A percentile compares a stretch with the other conserved stretches of the same genome.
phyloP scores from a whole-genome alignment of 1,284 basidiomycete genomes.

The Cryptococcus amylolentus region DNA sequence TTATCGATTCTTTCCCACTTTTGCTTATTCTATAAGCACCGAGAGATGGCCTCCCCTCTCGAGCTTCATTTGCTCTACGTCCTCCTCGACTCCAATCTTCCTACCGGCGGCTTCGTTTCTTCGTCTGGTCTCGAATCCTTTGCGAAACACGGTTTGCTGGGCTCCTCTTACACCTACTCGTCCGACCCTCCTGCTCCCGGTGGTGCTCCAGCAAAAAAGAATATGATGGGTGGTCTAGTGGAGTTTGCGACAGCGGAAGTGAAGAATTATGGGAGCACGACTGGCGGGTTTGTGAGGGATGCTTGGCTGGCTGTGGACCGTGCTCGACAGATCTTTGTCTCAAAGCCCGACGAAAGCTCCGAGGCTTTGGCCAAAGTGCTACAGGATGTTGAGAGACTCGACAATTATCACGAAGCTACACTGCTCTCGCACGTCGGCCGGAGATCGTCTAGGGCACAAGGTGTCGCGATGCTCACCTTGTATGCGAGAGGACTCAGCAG shows the following conservation, averaged over 20 bases:
- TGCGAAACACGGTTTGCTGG: slow-evolving; percentile 75
- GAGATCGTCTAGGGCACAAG: slow-evolving; percentile 85
- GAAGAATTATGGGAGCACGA: slow-evolving; percentile 65
- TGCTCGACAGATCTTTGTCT: background rate
- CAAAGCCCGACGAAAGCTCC: too few species aligned
- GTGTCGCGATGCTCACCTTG: slow-evolving; percentile 85
- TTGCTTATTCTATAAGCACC: too few species aligned
- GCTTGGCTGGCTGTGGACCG: slow-evolving; percentile 53
- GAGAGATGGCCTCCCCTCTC: too few species aligned
- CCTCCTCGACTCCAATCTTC: slow-evolving; percentile 91
- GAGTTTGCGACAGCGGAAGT: slow-evolving; percentile 46
- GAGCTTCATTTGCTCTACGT: slow-evolving; percentile 45
- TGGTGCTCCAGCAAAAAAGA: background rate
- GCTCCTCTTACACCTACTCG: slow-evolving; percentile 10
- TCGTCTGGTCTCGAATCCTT: slow-evolving; percentile 88
- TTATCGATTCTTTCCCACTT: too few species aligned
- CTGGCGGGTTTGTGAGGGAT: slow-evolving; percentile 71
- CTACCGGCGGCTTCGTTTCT: slow-evolving; percentile 98
- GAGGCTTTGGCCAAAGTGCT: slow-evolving; percentile 5
- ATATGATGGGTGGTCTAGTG: slow-evolving; percentile 8
- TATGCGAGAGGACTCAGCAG: slow-evolving; percentile 74
- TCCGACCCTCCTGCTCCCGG: background rate
- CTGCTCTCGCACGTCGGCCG: slow-evolving; percentile 84
- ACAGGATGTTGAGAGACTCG: slow-evolving; percentile 57
- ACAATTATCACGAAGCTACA: slow-evolving; percentile 76